Evolutionary conservation across 352 stramenopile species (phyloP), one percentile per base, ranked within the genome.

Genomic region (Chloridella minuta): DNA sequence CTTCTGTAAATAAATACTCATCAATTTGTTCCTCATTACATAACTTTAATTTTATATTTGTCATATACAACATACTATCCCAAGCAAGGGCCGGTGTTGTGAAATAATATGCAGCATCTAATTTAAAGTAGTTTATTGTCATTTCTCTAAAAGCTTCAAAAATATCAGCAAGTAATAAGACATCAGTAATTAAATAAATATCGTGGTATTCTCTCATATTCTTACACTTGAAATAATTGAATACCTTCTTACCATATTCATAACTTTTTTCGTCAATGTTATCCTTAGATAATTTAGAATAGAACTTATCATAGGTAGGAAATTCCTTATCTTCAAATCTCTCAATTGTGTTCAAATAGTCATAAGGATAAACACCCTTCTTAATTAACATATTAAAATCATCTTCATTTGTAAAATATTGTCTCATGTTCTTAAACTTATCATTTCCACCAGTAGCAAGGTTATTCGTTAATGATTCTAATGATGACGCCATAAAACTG

Each of bases 361-460:
- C 86, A 30, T 87, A 87, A 80, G 86, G 86, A 87, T 87, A 87
- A 87, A 87, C 80, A 49, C 86, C 86, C 23, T 87, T 87, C 24
- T 49, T 18, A 23, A 80, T 21, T 51, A 86, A 52, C 22, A 86
- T 18, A 28, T 87, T 86, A 25, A 87, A 87, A 23, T 66, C 21
- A 21, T 87, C 86, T 87, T 87, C 80, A 86, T 51, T 85, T 87
- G 51, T 87, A 24, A 24, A 24, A 83, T 24, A 83, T 30, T 30
- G 27, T 30, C 27, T 30, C 27, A 30, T 30, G 27, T 30, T 30
- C 27, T 30, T 30, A 30, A 30, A 30, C 27, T 30, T 30, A 30
- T 30, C 27, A 30, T 30, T 30, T 30, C 27, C 27, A 30, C 27
- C 27, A 30, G 27, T 30, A 30, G 27, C 27, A 30, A 30, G 27